These are phyloP conservation scores for Colletotrichum simmondsii DNA, from an alignment of 2,329 filamentous ascomycete species.

Conservation along the genomic window DNA sequence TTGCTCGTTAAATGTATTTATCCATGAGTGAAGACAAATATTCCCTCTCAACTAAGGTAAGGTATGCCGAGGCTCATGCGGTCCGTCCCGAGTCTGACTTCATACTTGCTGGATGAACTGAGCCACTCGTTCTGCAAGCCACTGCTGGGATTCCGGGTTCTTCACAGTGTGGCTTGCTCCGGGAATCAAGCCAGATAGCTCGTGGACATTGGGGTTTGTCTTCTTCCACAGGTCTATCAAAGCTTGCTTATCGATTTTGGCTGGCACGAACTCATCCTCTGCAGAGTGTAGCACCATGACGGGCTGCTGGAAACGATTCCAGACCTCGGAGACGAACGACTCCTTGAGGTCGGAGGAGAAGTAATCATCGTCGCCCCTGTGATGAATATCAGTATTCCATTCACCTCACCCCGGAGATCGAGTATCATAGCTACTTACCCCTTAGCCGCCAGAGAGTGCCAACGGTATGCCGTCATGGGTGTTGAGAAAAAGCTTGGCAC, in stretches of 20 bases:
- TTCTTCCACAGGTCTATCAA: slow-evolving; percentile 68
- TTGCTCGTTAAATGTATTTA: background rate
- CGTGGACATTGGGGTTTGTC: slow-evolving; percentile 57
- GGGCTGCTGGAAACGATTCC: slow-evolving; percentile 70
- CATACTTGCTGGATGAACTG: slow-evolving; percentile 52
- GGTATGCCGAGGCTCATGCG: background rate
- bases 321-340: slow-evolving; percentile 69
- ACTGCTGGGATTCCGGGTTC: slow-evolving; percentile 55
- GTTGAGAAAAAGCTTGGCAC: slow-evolving; percentile 52
- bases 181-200: slow-evolving; percentile 64
- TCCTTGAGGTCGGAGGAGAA: slow-evolving; percentile 82
- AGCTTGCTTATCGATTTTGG: slow-evolving; percentile 64
- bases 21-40: background rate
- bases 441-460: slow-evolving; percentile 59
- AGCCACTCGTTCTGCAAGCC: slow-evolving; percentile 59
- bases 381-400: background rate
- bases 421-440: slow-evolving; percentile 54
- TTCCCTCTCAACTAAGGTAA: background rate
- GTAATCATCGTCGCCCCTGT: slow-evolving; percentile 82
- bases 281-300: slow-evolving; percentile 74
- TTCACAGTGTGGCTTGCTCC: slow-evolving; percentile 63
- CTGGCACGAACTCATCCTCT: slow-evolving; percentile 73
- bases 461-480: slow-evolving; percentile 64
- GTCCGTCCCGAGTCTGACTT: background rate
- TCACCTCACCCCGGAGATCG: background rate